phyloP scores from a whole-genome alignment of 2,329 filamentous ascomycete genomes.

The Colletotrichum lini region DNA sequence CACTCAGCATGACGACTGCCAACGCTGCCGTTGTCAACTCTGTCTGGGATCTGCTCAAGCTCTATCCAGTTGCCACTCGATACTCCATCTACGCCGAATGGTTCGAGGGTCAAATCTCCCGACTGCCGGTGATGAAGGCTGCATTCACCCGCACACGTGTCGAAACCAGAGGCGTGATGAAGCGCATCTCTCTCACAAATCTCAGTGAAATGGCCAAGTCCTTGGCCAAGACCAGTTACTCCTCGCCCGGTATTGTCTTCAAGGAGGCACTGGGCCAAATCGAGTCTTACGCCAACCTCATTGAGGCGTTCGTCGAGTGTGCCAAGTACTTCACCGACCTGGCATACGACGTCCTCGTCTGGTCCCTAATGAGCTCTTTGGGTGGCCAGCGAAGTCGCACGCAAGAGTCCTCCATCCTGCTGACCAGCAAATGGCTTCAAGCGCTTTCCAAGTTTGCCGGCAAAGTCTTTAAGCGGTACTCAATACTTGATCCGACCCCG shows the following conservation, averaged over 20 bases:
- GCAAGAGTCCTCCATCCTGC: constrained; percentile 73
- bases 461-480: constrained; percentile 89
- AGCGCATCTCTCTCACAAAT: constrained; percentile 90
- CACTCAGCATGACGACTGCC: constrained; percentile 86
- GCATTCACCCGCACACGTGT: constrained; percentile 83
- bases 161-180: constrained; percentile 89
- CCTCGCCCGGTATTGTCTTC: constrained; percentile 93
- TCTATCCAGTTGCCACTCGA: constrained; percentile 81
- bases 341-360: constrained; percentile 93
- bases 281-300: constrained; percentile 94
- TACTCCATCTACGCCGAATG: constrained; percentile 96
- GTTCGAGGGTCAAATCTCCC: constrained; percentile 84
- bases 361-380: constrained; percentile 86
- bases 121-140: constrained; percentile 81
- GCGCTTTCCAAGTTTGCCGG: constrained; percentile 93
- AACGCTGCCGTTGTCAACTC: constrained; percentile 90
- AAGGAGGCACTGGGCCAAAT: constrained; percentile 90
- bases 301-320: constrained; percentile 94
- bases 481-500: constrained; percentile 85
- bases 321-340: constrained; percentile 93
- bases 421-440: constrained; percentile 93
- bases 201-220: constrained; percentile 87
- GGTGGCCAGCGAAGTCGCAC: constrained; percentile 74
- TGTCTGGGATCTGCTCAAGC: constrained; percentile 85
- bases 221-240: constrained; percentile 91